Evolutionary conservation across 1,284 basidiomycete genomes (phyloP), one percentile per base, ranked within the genome.

Genomic region (Trametes versicolor): DNA sequence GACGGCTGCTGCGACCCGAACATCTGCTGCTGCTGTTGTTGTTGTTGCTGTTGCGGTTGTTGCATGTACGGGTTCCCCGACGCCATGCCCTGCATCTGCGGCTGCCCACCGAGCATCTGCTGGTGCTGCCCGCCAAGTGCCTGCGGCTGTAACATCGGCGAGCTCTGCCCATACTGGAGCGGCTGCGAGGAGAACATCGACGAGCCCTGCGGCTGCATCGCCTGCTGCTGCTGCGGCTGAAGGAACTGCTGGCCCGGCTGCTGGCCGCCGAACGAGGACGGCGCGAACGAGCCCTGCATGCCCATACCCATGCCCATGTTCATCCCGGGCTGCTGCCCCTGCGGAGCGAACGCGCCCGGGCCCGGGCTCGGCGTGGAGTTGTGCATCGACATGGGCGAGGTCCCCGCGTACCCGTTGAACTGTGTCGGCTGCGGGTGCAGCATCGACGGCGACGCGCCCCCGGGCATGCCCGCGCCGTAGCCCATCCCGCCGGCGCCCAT

Each of bases 331-430:
- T 62, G 64, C 10, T 68, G 59, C 19, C 62, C 27, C 55, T 72
- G 70, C 15, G 64, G 69, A 1, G 64, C 43, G 47, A 73, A 75
- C 8, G 74, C 71, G 54, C 71, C 75, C 7, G 74, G 73, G 60
- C 71, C 75, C 7, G 74, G 73, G 60, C 71, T 71, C 10, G 71
- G 69, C 0, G 70, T 70, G 10, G 66, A 43, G 25, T 52, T 59
- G 36, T 65, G 66, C 47, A 52, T 37, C 17, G 50, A 41, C 29
- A 32, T 32, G 29, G 29, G 29, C 29, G 29, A 32, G 29, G 29
- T 4, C 32, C 50, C 43, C 13, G 51, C 48, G 4, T 17, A 51
- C 17, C 60, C 57, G 27, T 48, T 52, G 39, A 58, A 37, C 0
- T 23, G 27, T 4, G 63, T 50, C 13, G 62, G 37, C 19, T 69